Conservation (phyloP, 2,329 filamentous ascomycete species). For the Aspergillus brasiliensis region DNA sequence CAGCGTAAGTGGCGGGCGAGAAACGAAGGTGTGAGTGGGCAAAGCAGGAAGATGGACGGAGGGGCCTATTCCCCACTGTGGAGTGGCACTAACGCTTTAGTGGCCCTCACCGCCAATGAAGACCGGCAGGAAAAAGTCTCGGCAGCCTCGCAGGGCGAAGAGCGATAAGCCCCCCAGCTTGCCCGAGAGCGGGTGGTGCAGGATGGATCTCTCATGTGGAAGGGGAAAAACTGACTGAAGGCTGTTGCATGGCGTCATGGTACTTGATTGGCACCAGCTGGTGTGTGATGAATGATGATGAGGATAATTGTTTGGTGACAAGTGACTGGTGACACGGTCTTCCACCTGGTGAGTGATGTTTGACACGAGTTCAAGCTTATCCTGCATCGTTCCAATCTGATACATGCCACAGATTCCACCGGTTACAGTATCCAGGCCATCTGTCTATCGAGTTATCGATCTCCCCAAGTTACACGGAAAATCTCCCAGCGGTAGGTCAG, state of each 20-base stretch:
- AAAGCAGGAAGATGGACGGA: no score
- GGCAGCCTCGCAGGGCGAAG: constrained; percentile 26
- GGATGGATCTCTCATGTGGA: constrained; percentile 1
- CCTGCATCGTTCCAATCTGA: background rate
- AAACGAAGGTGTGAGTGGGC: no score
- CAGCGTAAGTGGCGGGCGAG: background rate
- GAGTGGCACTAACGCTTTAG: background rate
- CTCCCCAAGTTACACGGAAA: no score
- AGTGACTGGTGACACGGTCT: background rate
- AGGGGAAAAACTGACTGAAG: no score
- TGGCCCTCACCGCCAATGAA: constrained; percentile 1
- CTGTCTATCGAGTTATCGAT: no score
- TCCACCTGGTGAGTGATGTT: background rate
- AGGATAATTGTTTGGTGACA: no score
- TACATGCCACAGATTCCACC: background rate
- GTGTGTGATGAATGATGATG: background rate
- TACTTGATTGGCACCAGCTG: constrained; percentile 13
- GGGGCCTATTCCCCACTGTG: background rate
- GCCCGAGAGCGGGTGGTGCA: background rate
- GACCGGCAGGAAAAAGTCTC: constrained; percentile 6
- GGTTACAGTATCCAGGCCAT: no score
- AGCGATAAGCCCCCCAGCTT: background rate
- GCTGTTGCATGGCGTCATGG: background rate
- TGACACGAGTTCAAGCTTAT: background rate
- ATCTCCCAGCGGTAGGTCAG: background rate